A percentile compares a stretch with the other conserved stretches of the same genome.
phyloP scores from a whole-genome alignment of 768 basidiomycete species.

The Lentinus tigrinus region DNA sequence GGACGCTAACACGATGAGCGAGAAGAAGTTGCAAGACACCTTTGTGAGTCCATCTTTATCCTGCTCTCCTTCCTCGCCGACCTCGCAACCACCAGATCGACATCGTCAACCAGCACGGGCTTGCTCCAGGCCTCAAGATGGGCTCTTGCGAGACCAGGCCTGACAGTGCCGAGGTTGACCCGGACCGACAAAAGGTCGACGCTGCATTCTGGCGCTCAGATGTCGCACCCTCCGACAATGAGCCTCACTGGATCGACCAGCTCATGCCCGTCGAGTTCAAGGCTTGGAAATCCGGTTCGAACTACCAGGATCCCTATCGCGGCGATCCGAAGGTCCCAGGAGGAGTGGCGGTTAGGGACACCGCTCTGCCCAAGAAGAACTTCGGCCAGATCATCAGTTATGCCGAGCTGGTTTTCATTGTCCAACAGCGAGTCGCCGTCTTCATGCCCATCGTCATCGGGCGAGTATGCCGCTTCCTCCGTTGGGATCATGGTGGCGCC shows the following conservation, averaged over 20 bases:
- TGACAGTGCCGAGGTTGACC: neutral
- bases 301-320: slow-evolving; percentile 1
- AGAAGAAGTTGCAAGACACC: neutral
- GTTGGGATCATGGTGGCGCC: slow-evolving; percentile 10
- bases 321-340: neutral
- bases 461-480: neutral
- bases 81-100: neutral
- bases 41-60: neutral
- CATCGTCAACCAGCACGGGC: neutral
- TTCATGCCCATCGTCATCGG: slow-evolving; percentile 10
- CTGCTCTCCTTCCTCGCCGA: no score
- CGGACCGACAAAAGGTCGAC: slow-evolving; percentile 1
- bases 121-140: neutral
- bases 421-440: slow-evolving; percentile 5
- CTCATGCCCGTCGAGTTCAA: slow-evolving; percentile 11
- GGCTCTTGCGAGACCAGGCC: neutral
- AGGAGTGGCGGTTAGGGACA: neutral
- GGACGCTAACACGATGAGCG: neutral
- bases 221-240: neutral
- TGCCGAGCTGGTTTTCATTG: slow-evolving; percentile 1
- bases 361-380: neutral
- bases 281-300: neutral
- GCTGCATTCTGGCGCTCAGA: neutral
- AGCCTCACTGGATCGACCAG: slow-evolving; percentile 13
- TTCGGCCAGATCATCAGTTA: slow-evolving; percentile 2